Base-by-base conservation (phyloP, 108 stramenopile species). In the Hondaea fermentalgiana region DNA sequence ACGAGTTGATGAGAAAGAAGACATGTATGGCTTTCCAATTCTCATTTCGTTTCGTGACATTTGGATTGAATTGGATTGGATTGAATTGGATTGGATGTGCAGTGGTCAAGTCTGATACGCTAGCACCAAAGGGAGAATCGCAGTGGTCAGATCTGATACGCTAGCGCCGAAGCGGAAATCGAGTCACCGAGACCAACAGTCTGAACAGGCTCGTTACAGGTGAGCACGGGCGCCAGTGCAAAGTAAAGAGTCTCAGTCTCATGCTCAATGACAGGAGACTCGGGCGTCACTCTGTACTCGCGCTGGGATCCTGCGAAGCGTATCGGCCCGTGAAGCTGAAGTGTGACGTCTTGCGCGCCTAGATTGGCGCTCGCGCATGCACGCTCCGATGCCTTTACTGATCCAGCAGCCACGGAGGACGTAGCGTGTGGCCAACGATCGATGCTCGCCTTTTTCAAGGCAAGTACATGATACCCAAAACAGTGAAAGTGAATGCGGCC, bases 181-280 rank as follows among this genome's bases (percentile, higher is more conserved):
- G 76, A 83, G 76, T 83, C 76, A 12, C 76, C 76, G 51, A 83
- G 76, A 25, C 76, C 76, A 6, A 83, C 76, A 25, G 76, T 83
- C 23, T 83, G 76, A 2, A 83, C 76, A 12, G 76, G 49, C 2
- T 83, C 6, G 51, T 83, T 83, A 53, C 76, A 83, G 19, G 76
- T 83, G 12, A 83, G 76, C 45, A 83, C 76, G 12, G 76, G 76
- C 10, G 76, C 76, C 2, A 83, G 51, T 12, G 45, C 45, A 83
- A 69, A 69, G 35, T 23, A 14, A 8, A 69, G 42, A 8, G 25
- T 23, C 14, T 69, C 64, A 17, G 64, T 69, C 42, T 69, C 64
- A 69, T 69, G 42, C 42, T 8, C 17, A 23, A 69, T 69, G 21
- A 69, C 64, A 8, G 64, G 14, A 12, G 14, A 16, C 42, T 69